Evolutionary conservation across 1,284 basidiomycete species (phyloP).

Genomic region (Cutaneotrichosporon cavernicola): DNA sequence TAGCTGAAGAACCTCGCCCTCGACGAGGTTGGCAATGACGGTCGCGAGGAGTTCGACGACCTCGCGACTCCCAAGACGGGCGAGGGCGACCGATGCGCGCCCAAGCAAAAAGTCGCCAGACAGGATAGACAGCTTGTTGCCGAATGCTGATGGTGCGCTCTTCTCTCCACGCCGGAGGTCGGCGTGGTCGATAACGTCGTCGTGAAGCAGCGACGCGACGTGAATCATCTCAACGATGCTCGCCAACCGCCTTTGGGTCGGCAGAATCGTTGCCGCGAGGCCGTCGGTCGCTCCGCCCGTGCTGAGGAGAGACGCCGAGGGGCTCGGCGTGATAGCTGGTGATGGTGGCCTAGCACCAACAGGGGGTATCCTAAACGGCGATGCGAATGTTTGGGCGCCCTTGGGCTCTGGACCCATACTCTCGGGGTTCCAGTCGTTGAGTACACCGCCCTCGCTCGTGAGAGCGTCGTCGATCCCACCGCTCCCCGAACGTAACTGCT

Average conservation of each 20-base stretch:
- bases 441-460: slow-evolving; percentile 47
- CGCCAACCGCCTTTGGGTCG: slow-evolving; percentile 86
- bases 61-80: slow-evolving; percentile 79
- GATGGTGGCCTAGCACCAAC: background rate
- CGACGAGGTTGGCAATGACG: slow-evolving; percentile 91
- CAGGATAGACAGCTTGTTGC: slow-evolving; percentile 93
- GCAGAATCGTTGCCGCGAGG: slow-evolving; percentile 57
- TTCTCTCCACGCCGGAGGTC: slow-evolving; percentile 75
- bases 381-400: slow-evolving; percentile 39
- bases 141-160: slow-evolving; percentile 82
- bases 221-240: slow-evolving; percentile 99
- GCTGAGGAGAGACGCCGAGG: slow-evolving; percentile 20
- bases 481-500: slow-evolving; percentile 14
- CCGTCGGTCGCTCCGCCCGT: slow-evolving; percentile 5
- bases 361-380: slow-evolving; percentile 42
- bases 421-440: slow-evolving; percentile 55
- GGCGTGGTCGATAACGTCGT: slow-evolving; percentile 90
- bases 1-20: slow-evolving; percentile 93
- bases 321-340: slow-evolving; percentile 18
- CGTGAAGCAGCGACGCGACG: slow-evolving; percentile 91
- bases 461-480: slow-evolving; percentile 48
- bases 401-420: slow-evolving; percentile 42
- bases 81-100: slow-evolving; percentile 81
- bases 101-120: slow-evolving; percentile 95
- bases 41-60: slow-evolving; percentile 91